Conservation (phyloP, 371 early-diverging fungal species). For the Mortierella sp. region DNA sequence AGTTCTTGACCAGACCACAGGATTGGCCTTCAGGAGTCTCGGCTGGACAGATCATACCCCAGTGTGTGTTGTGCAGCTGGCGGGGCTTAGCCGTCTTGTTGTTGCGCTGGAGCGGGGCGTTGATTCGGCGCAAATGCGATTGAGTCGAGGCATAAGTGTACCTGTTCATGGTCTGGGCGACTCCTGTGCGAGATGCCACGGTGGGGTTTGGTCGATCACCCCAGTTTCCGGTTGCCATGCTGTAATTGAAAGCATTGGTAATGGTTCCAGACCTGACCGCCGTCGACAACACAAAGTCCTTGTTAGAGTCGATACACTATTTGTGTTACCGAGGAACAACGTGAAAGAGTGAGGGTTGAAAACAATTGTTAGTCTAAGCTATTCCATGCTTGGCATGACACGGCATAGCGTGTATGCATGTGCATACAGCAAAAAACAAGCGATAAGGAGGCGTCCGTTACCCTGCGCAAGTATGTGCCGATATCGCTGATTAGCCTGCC, state of each 20-base stretch:
- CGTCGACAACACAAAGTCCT: constrained; percentile 93
- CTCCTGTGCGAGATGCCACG: constrained; percentile 97
- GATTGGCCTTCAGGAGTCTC: constrained; percentile 99
- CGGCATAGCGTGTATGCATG: too few species aligned
- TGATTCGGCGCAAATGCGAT: constrained; percentile 98
- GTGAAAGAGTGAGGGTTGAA: background rate
- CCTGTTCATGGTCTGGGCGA: constrained; percentile 99
- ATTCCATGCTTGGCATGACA: too few species aligned
- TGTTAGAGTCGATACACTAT: constrained; percentile 88
- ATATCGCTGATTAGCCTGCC: constrained; percentile 96
- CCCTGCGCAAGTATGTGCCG: constrained; percentile 90
- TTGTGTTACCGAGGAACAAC: constrained; percentile 12
- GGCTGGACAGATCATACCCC: constrained; percentile 99
- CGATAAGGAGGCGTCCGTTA: too few species aligned
- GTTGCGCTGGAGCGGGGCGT: constrained; percentile 99
- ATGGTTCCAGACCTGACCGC: constrained; percentile 95
- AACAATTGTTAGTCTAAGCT: too few species aligned
- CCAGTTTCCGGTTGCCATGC: constrained; percentile 99
- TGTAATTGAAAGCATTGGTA: constrained; percentile 97
- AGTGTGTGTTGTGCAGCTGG: constrained; percentile 99
- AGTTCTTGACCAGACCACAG: constrained; percentile 99
- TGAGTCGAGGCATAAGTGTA: constrained; percentile 99
- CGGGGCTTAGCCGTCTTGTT: constrained; percentile 99
- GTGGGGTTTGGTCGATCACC: constrained; percentile 98
- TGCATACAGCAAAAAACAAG: background rate